A percentile compares a stretch with the other conserved stretches of the same genome.
Evolutionary conservation across 2,329 filamentous ascomycete genomes (phyloP).

Genomic region (Exophiala bonariae): DNA sequence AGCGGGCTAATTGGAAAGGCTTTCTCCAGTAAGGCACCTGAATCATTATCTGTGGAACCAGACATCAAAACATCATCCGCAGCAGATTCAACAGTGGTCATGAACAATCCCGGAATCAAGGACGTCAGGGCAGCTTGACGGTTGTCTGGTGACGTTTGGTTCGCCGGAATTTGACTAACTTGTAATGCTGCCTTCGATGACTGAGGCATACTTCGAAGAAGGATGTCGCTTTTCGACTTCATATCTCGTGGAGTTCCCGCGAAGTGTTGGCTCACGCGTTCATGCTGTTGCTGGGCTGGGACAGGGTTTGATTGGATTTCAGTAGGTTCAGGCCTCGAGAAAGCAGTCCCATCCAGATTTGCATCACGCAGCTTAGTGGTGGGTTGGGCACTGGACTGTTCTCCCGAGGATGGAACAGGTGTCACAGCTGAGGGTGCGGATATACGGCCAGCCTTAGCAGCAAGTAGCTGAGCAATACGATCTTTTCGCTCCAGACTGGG

Average conservation of each 20-base stretch:
- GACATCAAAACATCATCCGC: background rate
- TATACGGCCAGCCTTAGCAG: slow-evolving; percentile 66
- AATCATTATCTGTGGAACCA: background rate
- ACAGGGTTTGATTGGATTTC: background rate
- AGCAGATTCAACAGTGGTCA: slow-evolving; percentile 37
- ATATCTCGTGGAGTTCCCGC: too few relatives aligned
- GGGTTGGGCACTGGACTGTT: background rate
- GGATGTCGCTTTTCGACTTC: too few relatives aligned
- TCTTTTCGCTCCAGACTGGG: slow-evolving; percentile 69
- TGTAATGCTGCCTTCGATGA: too few relatives aligned
- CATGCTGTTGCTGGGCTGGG: too few relatives aligned
- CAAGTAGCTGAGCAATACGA: slow-evolving; percentile 72
- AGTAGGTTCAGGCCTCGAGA: background rate
- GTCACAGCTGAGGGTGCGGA: slow-evolving; percentile 10
- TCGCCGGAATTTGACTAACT: background rate
- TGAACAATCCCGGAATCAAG: slow-evolving; percentile 55
- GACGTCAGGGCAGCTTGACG: slow-evolving; percentile 36
- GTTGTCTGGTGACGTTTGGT: background rate
- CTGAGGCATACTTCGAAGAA: too few relatives aligned
- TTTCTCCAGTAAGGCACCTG: background rate
- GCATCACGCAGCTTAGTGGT: background rate
- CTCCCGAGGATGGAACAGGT: background rate
- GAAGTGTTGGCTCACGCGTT: too few relatives aligned
- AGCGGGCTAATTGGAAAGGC: background rate
- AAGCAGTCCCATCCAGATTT: background rate